Evolutionary conservation across 2,329 filamentous ascomycete genomes (phyloP).

Genomic region (Phyllosticta citrichinensis): DNA sequence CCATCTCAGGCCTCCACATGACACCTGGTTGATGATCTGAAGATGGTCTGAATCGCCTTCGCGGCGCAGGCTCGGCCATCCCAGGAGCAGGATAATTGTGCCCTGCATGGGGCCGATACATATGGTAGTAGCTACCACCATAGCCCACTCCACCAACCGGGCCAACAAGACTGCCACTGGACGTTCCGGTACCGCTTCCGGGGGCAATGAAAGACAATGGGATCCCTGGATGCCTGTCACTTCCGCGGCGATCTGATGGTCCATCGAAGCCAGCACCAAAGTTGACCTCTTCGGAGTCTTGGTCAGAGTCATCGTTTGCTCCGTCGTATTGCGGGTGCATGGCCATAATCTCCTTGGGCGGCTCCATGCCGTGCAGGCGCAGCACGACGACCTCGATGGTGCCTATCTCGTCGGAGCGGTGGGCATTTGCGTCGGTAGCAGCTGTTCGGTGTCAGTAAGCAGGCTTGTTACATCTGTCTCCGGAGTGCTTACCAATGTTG

Average conservation of each 20-base stretch:
- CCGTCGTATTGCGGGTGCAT: not conserved
- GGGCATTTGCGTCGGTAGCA: conserved; percentile 23
- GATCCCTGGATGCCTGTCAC: not conserved
- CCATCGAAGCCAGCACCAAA: not conserved
- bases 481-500: conserved; percentile 31
- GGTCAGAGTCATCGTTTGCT: not conserved
- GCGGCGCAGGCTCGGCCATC: not conserved
- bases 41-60: not conserved
- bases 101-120: not conserved
- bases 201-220: not conserved
- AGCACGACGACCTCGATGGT: conserved; percentile 40
- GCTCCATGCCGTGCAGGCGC: conserved; percentile 27
- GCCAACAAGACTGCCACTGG: not conserved
- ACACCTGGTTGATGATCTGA: not conserved
- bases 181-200: not conserved
- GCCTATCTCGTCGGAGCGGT: conserved; percentile 31
- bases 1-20: not conserved
- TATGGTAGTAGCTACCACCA: not conserved
- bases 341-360: not conserved
- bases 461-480: not conserved
- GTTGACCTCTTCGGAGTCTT: not conserved
- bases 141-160: not conserved
- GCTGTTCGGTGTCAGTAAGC: not conserved
- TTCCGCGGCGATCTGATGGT: not conserved
- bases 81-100: not conserved